Evolutionary conservation across 108 stramenopile genomes (phyloP), one percentile per base, ranked within the genome.

Genomic region (Parietichytrium sp.): DNA sequence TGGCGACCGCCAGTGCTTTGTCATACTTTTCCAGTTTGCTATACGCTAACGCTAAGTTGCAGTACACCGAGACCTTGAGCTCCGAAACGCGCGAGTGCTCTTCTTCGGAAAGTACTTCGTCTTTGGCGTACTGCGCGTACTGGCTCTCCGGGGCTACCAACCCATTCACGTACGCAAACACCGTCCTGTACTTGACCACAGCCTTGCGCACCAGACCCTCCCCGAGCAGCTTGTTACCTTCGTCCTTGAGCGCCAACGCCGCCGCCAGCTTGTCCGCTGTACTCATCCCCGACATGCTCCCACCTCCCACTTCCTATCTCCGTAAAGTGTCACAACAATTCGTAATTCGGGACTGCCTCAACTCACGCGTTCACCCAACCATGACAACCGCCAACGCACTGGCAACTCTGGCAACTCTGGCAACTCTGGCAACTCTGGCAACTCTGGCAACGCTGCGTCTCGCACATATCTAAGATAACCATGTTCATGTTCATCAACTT

Each of bases 151-250:
- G 6, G 33, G 16, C 20, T 13, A 72, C 61, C 38, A 72, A 42
- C 38, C 61, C 61, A 42, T 72, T 72, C 38, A 72, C 61, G 33
- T 72, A 72, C 3, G 45, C 38, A 25, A 72, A 72, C 38, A 72
- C 61, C 42, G 61, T 72, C 1, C 61, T 33, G 42, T 72, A 72
- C 42, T 72, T 72, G 61, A 33, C 38, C 13, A 42, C 61, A 7
- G 61, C 61, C 2, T 72, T 10, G 16, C 61, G 61, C 10, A 72
- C 38, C 42, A 45, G 38, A 8, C 61, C 61, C n/a, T 23, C 6
- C 0, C 20, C 16, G 8, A 72, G 61, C 29, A 72, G 42, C 42
- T 10, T 42, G 3, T 72, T 72, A 15, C 61, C 61, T 25, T 72
- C 61, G 20, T 72, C 25, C 42, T 72, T 72, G 0, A 72, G 61